Percentiles rank a stretch among this genome's conserved stretches.
Conservation (phyloP, 148 eudicot species). For the Rhododendron henanense region DNA sequence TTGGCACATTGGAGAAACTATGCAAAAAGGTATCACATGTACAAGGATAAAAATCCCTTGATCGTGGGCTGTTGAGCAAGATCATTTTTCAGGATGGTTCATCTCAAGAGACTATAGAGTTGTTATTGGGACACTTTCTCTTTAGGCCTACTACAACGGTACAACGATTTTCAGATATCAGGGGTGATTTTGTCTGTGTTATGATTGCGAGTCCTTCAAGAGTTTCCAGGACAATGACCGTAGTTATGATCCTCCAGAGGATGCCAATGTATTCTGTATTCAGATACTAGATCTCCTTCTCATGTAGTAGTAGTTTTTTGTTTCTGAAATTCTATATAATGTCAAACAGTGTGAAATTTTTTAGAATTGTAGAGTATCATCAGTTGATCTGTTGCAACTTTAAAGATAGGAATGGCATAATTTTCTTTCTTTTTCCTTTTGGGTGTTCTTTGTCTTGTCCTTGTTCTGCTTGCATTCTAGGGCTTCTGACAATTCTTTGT, state of each 20-base stretch:
- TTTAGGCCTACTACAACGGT: not conserved
- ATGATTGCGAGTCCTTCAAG: not conserved
- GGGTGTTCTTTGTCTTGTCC: too few species aligned
- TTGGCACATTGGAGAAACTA: slow-evolving; percentile 75
- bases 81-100: not conserved
- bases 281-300: not conserved
- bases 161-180: not conserved
- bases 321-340: not conserved
- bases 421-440: not conserved
- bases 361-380: not conserved
- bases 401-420: not conserved
- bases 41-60: slow-evolving; percentile 74
- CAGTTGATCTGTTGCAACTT: not conserved
- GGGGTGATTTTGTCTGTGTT: not conserved
- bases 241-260: not conserved
- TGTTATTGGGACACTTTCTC: not conserved
- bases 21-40: slow-evolving; percentile 62
- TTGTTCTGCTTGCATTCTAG: too few species aligned
- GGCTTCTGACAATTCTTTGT: too few species aligned
- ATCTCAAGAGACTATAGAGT: too few species aligned
- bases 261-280: not conserved
- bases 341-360: not conserved
- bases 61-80: slow-evolving; percentile 41
- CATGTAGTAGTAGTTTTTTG: not conserved
- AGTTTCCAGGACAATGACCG: not conserved